Evolutionary conservation across 257 asterid species (phyloP), one percentile per base, ranked within the genome.

Genomic region (Plantago ovata): DNA sequence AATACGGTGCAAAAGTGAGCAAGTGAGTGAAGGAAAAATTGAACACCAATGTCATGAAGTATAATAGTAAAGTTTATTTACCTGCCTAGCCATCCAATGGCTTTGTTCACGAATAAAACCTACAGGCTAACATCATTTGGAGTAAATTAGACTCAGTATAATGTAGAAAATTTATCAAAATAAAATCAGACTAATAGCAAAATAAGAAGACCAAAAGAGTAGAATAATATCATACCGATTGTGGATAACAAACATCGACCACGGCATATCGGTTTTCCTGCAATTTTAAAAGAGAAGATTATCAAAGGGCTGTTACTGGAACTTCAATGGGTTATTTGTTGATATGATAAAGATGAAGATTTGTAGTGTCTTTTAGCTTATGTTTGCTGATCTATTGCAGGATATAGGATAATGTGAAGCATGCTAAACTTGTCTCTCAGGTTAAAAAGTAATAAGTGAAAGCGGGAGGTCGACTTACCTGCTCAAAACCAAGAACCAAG

Each of bases 41-140:
- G 16, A 32, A 32, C 13, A 32, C 20, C n/a, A n/a, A 32, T 23
- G 20, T 20, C 21, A 3, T 46, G 47, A 64, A 67, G 43, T 38
- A 66, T 45, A 66, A 28, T 11, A 23, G 44, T 42, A 21, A 15
- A 24, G 52, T 69, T 48, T n/a, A 44, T n/a, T n/a, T 86, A 88
- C 97, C 97, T 85, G 97, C 81, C 98, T 84, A 10, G 75, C 87
- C 47, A 92, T 74, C 65, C 84, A 52, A 67, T 84, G 82, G 79
- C 98, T 92, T 75, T 86, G 81, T 78, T 92, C 97, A 36, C 94
- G 91, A 51, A 92, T 88, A 70, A 77, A 83, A 78, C 95, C 97
- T 82, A 75, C 97, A 77, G 97, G 98, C 98, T 92, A 71, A 66
- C 72, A 70, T 62, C 46, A 78, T 55, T 56, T 63, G 52, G 65